A percentile compares a stretch with the other conserved stretches of the same genome.
Conservation (phyloP, 176 grass and related monocot species). For the Tuctoria greenei region DNA sequence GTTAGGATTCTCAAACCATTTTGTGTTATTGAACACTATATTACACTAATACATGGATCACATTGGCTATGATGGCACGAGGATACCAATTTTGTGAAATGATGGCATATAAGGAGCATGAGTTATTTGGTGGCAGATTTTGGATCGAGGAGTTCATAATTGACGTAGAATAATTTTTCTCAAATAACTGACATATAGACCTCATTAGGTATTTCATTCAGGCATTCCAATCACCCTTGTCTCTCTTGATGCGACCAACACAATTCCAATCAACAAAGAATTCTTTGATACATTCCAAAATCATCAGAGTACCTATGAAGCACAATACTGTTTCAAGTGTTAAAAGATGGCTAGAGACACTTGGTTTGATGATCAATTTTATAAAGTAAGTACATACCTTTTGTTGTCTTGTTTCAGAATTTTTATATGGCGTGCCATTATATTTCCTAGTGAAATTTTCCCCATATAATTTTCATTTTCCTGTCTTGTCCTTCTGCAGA, state of each 20-base stretch:
- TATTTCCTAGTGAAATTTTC: background rate
- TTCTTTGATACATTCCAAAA: constrained; percentile 60
- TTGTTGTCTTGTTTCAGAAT: background rate
- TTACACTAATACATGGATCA: background rate
- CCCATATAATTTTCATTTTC: constrained; percentile 10
- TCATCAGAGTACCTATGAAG: constrained; percentile 58
- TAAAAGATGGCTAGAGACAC: constrained; percentile 38
- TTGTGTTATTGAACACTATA: background rate
- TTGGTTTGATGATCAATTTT: constrained; percentile 52
- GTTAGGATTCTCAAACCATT: background rate
- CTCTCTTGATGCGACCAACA: constrained; percentile 75
- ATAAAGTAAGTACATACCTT: constrained; percentile 16
- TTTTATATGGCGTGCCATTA: background rate
- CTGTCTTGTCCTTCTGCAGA: constrained; percentile 45
- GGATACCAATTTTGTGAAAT: background rate
- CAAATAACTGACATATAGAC: background rate
- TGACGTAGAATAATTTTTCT: background rate
- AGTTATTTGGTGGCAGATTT: background rate
- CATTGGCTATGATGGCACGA: background rate
- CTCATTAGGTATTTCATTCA: constrained; percentile 57
- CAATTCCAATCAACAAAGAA: constrained; percentile 53
- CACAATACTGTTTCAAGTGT: constrained; percentile 62
- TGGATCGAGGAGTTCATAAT: background rate
- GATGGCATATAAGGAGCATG: background rate
- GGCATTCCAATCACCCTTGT: constrained; percentile 71